Conservation (phyloP, 306 rosid species). For the Hippophae gyantsensis region DNA sequence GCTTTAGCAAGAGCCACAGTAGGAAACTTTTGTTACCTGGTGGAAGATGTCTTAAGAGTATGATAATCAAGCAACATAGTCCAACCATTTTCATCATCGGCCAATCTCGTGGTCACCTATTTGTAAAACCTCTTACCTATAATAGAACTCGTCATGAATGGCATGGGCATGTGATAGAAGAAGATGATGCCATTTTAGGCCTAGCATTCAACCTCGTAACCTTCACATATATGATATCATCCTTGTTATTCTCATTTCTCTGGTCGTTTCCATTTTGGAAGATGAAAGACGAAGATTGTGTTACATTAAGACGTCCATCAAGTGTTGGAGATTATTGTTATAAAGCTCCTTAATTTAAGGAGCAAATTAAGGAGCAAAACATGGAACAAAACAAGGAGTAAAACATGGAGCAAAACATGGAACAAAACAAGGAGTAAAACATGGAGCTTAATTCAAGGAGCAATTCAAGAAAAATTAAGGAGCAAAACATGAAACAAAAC, state of each 20-base stretch:
- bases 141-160: conserved; percentile 86
- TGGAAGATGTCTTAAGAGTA: conserved; percentile 74
- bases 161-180: conserved; percentile 83
- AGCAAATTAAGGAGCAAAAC: no score
- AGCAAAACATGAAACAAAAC: no score
- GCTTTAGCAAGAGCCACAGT: conserved; percentile 69
- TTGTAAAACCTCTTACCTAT: conserved; percentile 86
- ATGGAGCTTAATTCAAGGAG: no score
- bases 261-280: conserved; percentile 41
- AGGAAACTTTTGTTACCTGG: conserved; percentile 78
- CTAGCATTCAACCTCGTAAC: conserved; percentile 22
- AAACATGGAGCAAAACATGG: no score
- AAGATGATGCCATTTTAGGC: conserved; percentile 17
- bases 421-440: no score
- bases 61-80: conserved; percentile 83
- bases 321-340: background rate
- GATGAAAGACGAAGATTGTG: conserved; percentile 34
- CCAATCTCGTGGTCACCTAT: conserved; percentile 48
- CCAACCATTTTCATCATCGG: conserved; percentile 83
- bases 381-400: no score
- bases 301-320: no score
- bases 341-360: no score
- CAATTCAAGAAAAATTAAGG: no score
- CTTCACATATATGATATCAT: conserved; percentile 37
- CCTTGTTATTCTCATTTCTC: background rate